These are phyloP conservation scores for Tagetes patula DNA, from an alignment of 129 eudicot genomes.

Conservation along the genomic window DNA sequence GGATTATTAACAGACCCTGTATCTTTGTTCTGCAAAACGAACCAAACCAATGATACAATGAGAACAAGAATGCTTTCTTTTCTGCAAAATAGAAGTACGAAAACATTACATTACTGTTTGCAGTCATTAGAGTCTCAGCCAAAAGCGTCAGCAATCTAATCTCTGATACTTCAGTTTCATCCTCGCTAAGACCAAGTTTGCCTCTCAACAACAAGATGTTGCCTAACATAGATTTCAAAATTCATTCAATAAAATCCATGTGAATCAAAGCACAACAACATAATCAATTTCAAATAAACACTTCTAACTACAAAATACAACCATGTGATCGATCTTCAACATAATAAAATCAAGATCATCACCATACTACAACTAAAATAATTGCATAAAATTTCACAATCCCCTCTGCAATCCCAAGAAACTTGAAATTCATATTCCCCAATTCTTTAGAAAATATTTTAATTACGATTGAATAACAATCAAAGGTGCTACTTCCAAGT, in stretches of 20 bases:
- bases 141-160: conserved; percentile 74
- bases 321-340: conserved; percentile 13
- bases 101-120: conserved; percentile 66
- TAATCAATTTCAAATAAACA: background rate
- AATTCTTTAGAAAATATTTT: background rate
- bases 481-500: no score
- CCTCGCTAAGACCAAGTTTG: conserved; percentile 65
- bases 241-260: conserved; percentile 6
- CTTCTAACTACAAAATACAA: background rate
- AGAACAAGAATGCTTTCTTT: background rate
- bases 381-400: conserved; percentile 6
- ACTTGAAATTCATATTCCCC: background rate
- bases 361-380: conserved; percentile 16
- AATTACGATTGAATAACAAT: background rate
- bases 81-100: conserved; percentile 4
- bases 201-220: conserved; percentile 74
- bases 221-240: conserved; percentile 47
- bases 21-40: conserved; percentile 68
- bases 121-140: conserved; percentile 72
- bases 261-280: background rate
- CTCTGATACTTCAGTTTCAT: conserved; percentile 68
- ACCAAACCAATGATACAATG: background rate
- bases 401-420: background rate
- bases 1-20: conserved; percentile 75
- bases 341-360: conserved; percentile 18